A percentile compares a stretch with the other conserved stretches of the same genome.
Evolutionary conservation across 371 early-diverging fungal genomes (phyloP).

Genomic region (Cokeromyces recurvatus): DNA sequence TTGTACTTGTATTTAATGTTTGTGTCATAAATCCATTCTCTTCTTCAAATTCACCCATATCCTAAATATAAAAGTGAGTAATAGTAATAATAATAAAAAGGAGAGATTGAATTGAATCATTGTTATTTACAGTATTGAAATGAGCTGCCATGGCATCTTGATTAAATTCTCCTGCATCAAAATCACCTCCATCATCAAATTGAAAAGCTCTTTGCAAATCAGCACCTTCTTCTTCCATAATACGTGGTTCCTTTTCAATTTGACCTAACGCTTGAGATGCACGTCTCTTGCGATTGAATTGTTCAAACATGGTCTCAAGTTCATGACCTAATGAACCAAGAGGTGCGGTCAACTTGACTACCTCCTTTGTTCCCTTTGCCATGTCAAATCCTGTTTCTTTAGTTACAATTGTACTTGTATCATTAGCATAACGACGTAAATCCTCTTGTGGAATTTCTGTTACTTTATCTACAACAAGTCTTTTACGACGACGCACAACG

Average conservation of each 20-base stretch:
- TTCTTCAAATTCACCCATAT: not conserved
- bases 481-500: slow-evolving; percentile 43
- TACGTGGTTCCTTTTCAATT: slow-evolving; percentile 1
- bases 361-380: not conserved
- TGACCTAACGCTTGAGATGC: slow-evolving; percentile 1
- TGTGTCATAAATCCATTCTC: too few species aligned
- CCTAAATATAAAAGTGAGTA: too few species aligned
- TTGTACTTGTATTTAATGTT: slow-evolving; percentile 8
- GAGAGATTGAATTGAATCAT: too few species aligned
- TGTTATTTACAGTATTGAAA: not conserved
- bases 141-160: too few species aligned
- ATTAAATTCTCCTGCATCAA: slow-evolving; percentile 3
- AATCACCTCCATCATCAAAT: slow-evolving; percentile 22
- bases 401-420: too few species aligned
- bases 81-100: too few species aligned
- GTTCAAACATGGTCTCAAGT: slow-evolving; percentile 9
- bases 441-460: slow-evolving; percentile 65
- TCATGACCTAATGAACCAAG: slow-evolving; percentile 5
- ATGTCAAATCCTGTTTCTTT: not conserved
- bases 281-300: slow-evolving; percentile 16
- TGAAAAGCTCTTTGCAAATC: slow-evolving; percentile 7
- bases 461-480: slow-evolving; percentile 60
- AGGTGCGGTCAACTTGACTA: slow-evolving; percentile 6
- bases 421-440: slow-evolving; percentile 42
- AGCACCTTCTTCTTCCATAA: slow-evolving; percentile 7